A percentile compares a stretch with the other conserved stretches of the same genome.
Conservation (phyloP, 495 filamentous ascomycete species). For the Neurospora sublineolata region DNA sequence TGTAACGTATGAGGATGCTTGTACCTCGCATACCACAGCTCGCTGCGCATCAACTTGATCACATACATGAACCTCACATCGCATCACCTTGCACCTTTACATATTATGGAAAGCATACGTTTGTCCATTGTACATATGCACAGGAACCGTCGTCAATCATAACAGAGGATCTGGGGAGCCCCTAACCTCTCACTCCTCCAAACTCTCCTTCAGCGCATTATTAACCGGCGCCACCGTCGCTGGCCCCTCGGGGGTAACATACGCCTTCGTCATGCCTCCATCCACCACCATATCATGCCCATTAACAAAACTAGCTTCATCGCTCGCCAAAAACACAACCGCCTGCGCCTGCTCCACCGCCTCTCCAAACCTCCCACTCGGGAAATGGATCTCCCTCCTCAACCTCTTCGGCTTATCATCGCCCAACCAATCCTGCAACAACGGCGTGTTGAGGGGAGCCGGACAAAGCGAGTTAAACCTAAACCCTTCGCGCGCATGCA, state of each 20-base stretch:
- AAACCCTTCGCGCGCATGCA: slow-evolving; percentile 73
- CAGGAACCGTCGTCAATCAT: neutral
- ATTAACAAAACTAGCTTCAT: slow-evolving; percentile 90
- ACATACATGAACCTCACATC: neutral
- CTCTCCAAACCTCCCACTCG: slow-evolving; percentile 88
- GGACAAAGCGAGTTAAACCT: slow-evolving; percentile 90
- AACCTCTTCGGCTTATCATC: slow-evolving; percentile 74
- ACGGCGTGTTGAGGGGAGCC: slow-evolving; percentile 72
- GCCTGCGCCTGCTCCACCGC: slow-evolving; percentile 91
- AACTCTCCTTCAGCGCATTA: slow-evolving; percentile 36
- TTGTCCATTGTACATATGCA: neutral
- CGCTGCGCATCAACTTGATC: neutral
- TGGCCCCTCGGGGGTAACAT: slow-evolving; percentile 82
- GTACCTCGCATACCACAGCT: neutral
- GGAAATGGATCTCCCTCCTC: slow-evolving; percentile 89
- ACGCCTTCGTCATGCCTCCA: slow-evolving; percentile 91
- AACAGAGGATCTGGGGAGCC: neutral
- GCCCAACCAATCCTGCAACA: slow-evolving; percentile 94
- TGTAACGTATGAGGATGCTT: neutral
- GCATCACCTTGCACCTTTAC: neutral
- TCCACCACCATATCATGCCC: slow-evolving; percentile 91
- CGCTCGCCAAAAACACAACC: slow-evolving; percentile 85
- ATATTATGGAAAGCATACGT: neutral
- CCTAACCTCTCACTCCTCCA: slow-evolving; percentile 9
- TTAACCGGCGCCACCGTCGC: slow-evolving; percentile 61